Percentiles rank a stretch among this genome's conserved stretches.
phyloP scores from a whole-genome alignment of 2,329 filamentous ascomycete species.

The Alternaria burnsii region DNA sequence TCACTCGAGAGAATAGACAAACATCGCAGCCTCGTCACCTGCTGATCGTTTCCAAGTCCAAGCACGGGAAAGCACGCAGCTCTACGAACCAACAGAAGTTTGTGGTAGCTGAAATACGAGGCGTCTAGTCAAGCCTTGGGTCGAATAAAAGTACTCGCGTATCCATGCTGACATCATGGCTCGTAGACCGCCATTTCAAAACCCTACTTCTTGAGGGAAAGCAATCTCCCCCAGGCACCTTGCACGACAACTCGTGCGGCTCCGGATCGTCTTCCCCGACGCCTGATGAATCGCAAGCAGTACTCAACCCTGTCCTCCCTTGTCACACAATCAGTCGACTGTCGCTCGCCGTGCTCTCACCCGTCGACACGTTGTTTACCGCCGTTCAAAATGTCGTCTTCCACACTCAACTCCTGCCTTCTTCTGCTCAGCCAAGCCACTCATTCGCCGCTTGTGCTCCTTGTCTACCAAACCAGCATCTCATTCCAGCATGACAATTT shows the following conservation, averaged over 20 bases:
- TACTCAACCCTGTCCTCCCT: slow-evolving; percentile 26
- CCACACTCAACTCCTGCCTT: slow-evolving; percentile 17
- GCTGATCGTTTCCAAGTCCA: background rate
- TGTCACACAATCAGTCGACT: slow-evolving; percentile 27
- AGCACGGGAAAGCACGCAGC: background rate
- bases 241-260: slow-evolving; percentile 17
- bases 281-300: slow-evolving; percentile 15
- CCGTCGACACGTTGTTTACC: slow-evolving; percentile 42
- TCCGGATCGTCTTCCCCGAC: slow-evolving; percentile 26
- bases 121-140: background rate
- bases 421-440: slow-evolving; percentile 23
- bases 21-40: slow-evolving; percentile 18
- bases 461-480: slow-evolving; percentile 28
- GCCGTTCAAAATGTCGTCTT: slow-evolving; percentile 11
- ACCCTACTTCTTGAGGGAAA: slow-evolving; percentile 19
- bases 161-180: slow-evolving; percentile 20
- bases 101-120: background rate
- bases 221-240: slow-evolving; percentile 23
- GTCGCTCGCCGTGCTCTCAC: slow-evolving; percentile 21
- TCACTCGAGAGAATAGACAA: slow-evolving; percentile 30
- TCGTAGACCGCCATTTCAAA: slow-evolving; percentile 42
- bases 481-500: slow-evolving; percentile 36
- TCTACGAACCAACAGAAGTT: background rate
- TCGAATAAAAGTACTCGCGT: slow-evolving; percentile 8
- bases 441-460: slow-evolving; percentile 29